Evolutionary conservation across 106 monocot genomes (phyloP), one percentile per base, ranked within the genome.

Genomic region (Dendrobium officinale): DNA sequence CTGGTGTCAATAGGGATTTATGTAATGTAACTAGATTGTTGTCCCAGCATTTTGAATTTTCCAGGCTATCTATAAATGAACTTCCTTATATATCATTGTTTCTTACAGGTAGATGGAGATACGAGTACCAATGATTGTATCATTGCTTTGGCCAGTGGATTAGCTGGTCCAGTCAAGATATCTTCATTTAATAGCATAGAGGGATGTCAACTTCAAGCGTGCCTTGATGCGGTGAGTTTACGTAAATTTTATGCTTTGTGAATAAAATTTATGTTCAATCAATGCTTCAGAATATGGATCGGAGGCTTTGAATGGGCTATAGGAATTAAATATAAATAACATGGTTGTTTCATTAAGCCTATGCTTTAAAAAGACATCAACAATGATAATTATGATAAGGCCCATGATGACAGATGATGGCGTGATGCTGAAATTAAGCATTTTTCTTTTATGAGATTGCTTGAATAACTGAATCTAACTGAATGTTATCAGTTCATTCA

Each of bases 61-160:
- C 20, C 2, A 26, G 16, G 70, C 4, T 70, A 40, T 70, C 11
- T 13, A 29, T 22, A 61, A n/a, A 61, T n/a, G 42, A 22, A 0
- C 9, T 75, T 22, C 13, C 76, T 76, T 18, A 77, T 61, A 11
- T 37, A 1, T 78, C 8, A 51, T 59, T 59, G 8, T 40, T 58
- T 42, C 40, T 77, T 85, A 56, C 86, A 99, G 99, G 95, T 99
- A 72, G 99, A 99, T 95, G 95, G 95, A 87, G 99, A 99, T 89
- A 93, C 95, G 10, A 99, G 99, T 81, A 99, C 99, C 26, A 99
- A 99, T 86, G 99, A 99, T 89, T 83, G 89, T 82, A 86, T 95
- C 44, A 88, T 99, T 81, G 95, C 99, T 77, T 82, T 99, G 84
- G 99, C 95, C 26, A 99, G 99, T 86, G 99, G 99, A 70, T 2